Percentiles rank a stretch among this genome's conserved stretches.
Conservation (phyloP, 257 asterid species). For the Solanum habrochaites region DNA sequence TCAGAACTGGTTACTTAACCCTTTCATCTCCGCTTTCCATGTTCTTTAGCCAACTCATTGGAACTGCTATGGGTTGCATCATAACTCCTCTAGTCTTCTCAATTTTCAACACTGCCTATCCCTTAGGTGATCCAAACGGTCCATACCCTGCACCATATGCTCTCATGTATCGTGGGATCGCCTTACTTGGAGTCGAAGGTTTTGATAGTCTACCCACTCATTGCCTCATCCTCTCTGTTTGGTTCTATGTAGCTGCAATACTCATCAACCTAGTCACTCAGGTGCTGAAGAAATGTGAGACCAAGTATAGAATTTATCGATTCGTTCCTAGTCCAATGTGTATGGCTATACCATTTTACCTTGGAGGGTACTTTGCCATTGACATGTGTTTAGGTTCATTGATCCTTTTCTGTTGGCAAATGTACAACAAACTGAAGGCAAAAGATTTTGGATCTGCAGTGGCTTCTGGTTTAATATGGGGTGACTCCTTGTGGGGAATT, state of each 20-base stretch:
- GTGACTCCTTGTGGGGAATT: conserved; percentile 69
- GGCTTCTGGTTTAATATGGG: conserved; percentile 77
- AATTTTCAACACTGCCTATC: conserved; percentile 22
- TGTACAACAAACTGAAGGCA: conserved; percentile 21
- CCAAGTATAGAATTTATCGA: conserved; percentile 26
- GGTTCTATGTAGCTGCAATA: conserved; percentile 25
- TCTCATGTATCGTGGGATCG: conserved; percentile 23
- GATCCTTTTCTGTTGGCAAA: conserved; percentile 38
- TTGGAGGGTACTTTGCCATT: conserved; percentile 56
- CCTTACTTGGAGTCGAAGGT: conserved; percentile 29
- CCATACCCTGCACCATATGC: conserved; percentile 32
- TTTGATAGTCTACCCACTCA: conserved; percentile 43
- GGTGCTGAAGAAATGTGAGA: conserved; percentile 24
- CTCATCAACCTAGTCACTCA: conserved; percentile 4
- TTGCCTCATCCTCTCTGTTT: conserved; percentile 30
- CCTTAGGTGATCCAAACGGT: conserved; percentile 16
- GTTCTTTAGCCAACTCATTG: conserved; percentile 30
- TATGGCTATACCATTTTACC: conserved; percentile 73
- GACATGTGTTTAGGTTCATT: conserved; percentile 79
- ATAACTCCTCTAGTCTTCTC: conserved; percentile 24
- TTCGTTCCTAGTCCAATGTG: conserved; percentile 73
- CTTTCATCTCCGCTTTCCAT: conserved; percentile 29
- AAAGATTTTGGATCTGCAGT: conserved; percentile 43
- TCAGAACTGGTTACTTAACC: conserved; percentile 32
- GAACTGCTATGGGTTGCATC: conserved; percentile 28